A percentile compares a stretch with the other conserved stretches of the same genome.
These are phyloP conservation scores for Nitzschia putrida DNA, from an alignment of 108 stramenopile genomes.

Conservation along the genomic window DNA sequence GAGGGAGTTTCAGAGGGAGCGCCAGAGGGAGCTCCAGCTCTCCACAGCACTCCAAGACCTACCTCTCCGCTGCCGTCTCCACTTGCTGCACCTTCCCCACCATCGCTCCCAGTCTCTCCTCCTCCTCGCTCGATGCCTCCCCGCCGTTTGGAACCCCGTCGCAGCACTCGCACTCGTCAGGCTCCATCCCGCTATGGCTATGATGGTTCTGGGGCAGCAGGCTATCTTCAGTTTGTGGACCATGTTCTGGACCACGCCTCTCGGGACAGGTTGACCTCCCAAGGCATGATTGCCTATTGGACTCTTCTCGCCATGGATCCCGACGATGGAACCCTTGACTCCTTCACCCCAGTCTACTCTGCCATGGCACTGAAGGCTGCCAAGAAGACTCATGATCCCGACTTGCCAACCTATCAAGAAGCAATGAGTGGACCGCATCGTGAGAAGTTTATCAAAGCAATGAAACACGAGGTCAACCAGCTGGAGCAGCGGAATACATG, in stretches of 20 bases:
- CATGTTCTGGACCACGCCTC: background rate
- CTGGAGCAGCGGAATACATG: background rate
- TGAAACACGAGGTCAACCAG: background rate
- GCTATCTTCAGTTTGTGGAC: background rate
- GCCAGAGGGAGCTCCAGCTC: background rate
- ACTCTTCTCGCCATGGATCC: background rate
- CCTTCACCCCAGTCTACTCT: background rate
- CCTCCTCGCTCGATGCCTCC: too few relatives aligned
- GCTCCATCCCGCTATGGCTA: too few relatives aligned
- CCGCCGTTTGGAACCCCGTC: too few relatives aligned
- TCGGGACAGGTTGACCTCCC: background rate
- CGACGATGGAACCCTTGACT: background rate
- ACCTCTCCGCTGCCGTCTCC: too few relatives aligned
- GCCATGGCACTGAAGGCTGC: background rate
- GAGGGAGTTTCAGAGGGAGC: too few relatives aligned
- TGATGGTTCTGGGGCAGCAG: too few relatives aligned
- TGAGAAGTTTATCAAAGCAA: background rate
- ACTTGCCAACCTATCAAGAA: conserved; percentile 24
- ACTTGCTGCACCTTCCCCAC: too few relatives aligned
- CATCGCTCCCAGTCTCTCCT: too few relatives aligned
- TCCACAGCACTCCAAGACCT: too few relatives aligned
- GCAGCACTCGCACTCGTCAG: too few relatives aligned
- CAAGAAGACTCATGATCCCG: conserved; percentile 22
- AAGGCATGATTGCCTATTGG: background rate
- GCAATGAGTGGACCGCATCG: conserved; percentile 33